Percentiles rank a stretch among this genome's conserved stretches.
Evolutionary conservation across 2,329 filamentous ascomycete species (phyloP).

Genomic region (Cladophialophora bantiana): DNA sequence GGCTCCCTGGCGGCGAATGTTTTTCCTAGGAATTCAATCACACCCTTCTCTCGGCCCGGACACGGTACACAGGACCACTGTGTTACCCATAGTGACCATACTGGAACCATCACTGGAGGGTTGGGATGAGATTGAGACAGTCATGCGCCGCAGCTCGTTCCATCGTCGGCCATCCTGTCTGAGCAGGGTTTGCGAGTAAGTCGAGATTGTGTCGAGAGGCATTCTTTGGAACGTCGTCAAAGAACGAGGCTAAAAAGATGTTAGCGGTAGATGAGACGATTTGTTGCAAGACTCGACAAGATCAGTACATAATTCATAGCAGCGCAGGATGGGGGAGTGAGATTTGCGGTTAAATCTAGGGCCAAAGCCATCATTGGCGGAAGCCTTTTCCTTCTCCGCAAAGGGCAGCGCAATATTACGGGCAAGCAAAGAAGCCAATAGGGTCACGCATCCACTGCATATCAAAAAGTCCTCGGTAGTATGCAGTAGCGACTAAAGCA

Average conservation of each 20-base stretch:
- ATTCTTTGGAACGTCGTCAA: constrained; percentile 57
- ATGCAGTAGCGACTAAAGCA: too few relatives aligned
- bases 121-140: constrained; percentile 90
- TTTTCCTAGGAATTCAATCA: neutral
- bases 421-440: too few relatives aligned
- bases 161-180: constrained; percentile 86
- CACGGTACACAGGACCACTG: constrained; percentile 92
- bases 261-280: neutral
- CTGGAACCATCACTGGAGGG: constrained; percentile 90
- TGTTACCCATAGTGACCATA: constrained; percentile 97
- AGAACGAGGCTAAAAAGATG: neutral
- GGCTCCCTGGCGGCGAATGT: neutral
- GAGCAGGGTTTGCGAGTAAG: constrained; percentile 84
- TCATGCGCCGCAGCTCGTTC: constrained; percentile 92
- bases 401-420: neutral
- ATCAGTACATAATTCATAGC: neutral
- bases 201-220: constrained; percentile 93
- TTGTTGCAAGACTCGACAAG: neutral
- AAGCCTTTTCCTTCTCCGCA: neutral
- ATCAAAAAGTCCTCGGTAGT: too few relatives aligned
- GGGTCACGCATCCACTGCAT: too few relatives aligned
- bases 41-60: constrained; percentile 78
- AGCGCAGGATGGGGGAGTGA: neutral
- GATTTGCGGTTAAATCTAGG: constrained; percentile 1
- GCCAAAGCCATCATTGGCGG: neutral